Conservation (phyloP, 169 alveolate species). For the Plasmodium yoelii region DNA sequence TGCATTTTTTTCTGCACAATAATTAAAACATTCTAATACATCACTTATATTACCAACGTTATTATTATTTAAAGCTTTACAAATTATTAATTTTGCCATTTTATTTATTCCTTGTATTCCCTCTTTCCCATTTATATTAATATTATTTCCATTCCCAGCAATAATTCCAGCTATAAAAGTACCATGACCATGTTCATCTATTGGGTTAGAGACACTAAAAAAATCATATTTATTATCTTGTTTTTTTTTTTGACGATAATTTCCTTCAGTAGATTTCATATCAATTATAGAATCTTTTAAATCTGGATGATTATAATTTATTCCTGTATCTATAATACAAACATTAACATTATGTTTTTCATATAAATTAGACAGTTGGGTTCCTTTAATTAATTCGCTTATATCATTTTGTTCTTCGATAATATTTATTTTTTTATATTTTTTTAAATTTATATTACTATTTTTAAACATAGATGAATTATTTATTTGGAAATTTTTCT, state of each 20-base stretch:
- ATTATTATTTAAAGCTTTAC: conserved; percentile 79
- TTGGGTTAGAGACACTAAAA: conserved; percentile 28
- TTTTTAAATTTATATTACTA: neutral
- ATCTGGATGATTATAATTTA: conserved; percentile 86
- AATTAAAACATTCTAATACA: conserved; percentile 75
- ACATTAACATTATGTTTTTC: conserved; percentile 59
- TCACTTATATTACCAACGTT: conserved; percentile 80
- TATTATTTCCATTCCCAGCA: conserved; percentile 33
- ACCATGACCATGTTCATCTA: conserved; percentile 90
- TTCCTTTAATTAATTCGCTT: conserved; percentile 1
- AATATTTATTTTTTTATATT: conserved; percentile 15
- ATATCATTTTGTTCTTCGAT: conserved; percentile 18
- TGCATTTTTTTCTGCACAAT: conserved; percentile 69
- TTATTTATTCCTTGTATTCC: conserved; percentile 64
- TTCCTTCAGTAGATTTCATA: conserved; percentile 79
- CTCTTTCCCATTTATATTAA: neutral
- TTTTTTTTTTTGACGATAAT: neutral
- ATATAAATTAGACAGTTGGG: neutral
- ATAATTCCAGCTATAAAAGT: conserved; percentile 86
- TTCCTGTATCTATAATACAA: conserved; percentile 90
- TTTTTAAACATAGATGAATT: conserved; percentile 4
- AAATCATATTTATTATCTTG: conserved; percentile 39
- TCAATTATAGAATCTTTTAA: conserved; percentile 84
- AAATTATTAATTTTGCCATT: conserved; percentile 72
- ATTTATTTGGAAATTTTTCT: neutral